Percentiles rank a stretch among this genome's conserved stretches.
These are phyloP conservation scores for Zarea fungicola DNA, from an alignment of 2,329 filamentous ascomycete genomes.

Conservation along the genomic window DNA sequence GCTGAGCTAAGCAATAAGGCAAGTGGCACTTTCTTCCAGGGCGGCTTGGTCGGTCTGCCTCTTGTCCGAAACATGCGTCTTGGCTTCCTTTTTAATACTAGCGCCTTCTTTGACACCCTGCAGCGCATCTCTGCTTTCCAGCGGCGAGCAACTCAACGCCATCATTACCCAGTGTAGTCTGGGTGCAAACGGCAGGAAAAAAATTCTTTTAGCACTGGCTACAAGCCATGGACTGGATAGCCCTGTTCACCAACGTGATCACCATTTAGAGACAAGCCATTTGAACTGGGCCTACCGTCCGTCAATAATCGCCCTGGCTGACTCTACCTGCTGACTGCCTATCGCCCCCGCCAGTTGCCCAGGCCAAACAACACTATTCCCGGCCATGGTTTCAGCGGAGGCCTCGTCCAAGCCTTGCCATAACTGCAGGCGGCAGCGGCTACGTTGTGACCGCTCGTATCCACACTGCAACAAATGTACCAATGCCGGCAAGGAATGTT, in stretches of 20 bases:
- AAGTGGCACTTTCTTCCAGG: neutral
- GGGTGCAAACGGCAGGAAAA: too few relatives aligned
- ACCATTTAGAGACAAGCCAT: too few relatives aligned
- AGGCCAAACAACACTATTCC: neutral
- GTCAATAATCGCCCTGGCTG: too few relatives aligned
- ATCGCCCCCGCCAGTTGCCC: neutral
- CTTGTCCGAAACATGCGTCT: conserved; percentile 23
- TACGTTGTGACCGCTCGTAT: conserved; percentile 47
- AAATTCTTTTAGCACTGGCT: too few relatives aligned
- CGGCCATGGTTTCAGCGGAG: conserved; percentile 15
- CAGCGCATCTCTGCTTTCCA: conserved; percentile 1
- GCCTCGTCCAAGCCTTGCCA: conserved; percentile 39
- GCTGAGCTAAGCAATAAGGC: neutral
- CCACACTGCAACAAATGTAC: conserved; percentile 49
- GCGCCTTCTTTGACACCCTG: conserved; percentile 14
- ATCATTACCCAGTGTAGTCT: too few relatives aligned
- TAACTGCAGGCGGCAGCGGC: conserved; percentile 49
- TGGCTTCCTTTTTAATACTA: conserved; percentile 28
- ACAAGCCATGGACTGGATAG: too few relatives aligned
- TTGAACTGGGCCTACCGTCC: too few relatives aligned
- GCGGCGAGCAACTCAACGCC: neutral
- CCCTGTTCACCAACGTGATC: too few relatives aligned
- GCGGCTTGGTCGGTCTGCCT: too few relatives aligned
- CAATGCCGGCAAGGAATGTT: conserved; percentile 43
- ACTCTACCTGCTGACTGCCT: too few relatives aligned